Percentiles rank a stretch among this genome's conserved stretches.
Evolutionary conservation across 352 stramenopile species (phyloP).

Genomic region (Phytophthora multivora): DNA sequence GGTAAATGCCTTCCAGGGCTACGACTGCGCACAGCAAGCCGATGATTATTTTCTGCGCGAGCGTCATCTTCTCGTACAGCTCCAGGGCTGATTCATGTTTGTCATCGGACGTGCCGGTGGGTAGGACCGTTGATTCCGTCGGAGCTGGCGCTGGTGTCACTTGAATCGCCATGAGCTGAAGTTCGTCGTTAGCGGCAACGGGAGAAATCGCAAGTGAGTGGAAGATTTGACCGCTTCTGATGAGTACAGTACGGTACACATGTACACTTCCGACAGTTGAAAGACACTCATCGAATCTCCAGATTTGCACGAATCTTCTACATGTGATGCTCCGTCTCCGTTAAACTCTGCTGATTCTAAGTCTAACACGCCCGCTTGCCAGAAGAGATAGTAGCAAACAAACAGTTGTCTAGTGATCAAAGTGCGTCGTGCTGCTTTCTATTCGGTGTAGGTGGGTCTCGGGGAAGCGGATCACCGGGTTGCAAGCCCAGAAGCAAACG

Average conservation of each 20-base stretch:
- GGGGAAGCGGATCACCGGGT: not conserved
- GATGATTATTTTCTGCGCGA: constrained; percentile 15
- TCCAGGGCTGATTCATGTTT: not conserved
- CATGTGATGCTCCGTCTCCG: constrained; percentile 9
- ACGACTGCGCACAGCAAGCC: constrained; percentile 8
- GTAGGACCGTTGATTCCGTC: not conserved
- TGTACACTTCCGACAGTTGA: not conserved
- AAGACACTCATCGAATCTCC: constrained; percentile 13
- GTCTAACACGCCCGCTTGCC: too few relatives aligned
- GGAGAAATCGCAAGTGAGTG: constrained; percentile 9
- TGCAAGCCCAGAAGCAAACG: not conserved
- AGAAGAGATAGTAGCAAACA: too few relatives aligned
- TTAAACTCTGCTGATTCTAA: too few relatives aligned
- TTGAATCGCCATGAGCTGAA: not conserved
- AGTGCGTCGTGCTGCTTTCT: too few relatives aligned
- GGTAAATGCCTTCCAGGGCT: constrained; percentile 11
- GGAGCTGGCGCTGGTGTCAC: not conserved
- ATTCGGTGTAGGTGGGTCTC: not conserved
- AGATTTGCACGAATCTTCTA: constrained; percentile 17
- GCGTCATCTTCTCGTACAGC: constrained; percentile 1
- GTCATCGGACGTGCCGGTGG: not conserved
- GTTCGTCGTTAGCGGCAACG: constrained; percentile 2
- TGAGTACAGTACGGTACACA: too few relatives aligned
- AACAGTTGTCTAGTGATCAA: too few relatives aligned
- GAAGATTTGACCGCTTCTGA: too few relatives aligned